These are phyloP conservation scores for Morella rubra DNA, from an alignment of 306 rosid species.

Conservation along the genomic window DNA sequence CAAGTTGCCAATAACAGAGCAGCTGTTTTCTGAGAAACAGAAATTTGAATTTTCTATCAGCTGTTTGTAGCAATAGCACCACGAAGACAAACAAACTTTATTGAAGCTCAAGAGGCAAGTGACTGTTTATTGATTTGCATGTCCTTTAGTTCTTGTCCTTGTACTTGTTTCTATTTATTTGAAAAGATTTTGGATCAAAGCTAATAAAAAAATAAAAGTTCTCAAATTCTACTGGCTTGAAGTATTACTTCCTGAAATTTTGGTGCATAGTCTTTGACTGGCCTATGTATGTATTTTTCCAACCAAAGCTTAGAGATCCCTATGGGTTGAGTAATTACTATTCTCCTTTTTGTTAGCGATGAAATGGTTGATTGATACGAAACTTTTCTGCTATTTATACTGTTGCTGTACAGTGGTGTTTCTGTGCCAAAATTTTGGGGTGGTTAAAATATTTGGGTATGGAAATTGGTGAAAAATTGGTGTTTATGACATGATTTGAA, in stretches of 20 bases:
- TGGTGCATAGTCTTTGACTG: neutral
- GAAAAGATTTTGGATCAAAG: neutral
- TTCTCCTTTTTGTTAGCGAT: neutral
- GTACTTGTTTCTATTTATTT: neutral
- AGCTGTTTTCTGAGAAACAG: slow-evolving; percentile 14
- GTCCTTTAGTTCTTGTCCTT: slow-evolving; percentile 5
- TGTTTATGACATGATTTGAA: too few species aligned
- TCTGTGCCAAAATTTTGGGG: too few species aligned
- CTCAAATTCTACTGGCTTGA: neutral
- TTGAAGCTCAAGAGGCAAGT: slow-evolving; percentile 45
- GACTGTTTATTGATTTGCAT: neutral
- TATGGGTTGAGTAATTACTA: neutral
- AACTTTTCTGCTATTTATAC: neutral
- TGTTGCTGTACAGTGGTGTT: neutral
- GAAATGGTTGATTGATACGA: neutral
- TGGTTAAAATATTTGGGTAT: too few species aligned
- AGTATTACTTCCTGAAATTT: neutral
- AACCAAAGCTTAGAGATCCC: neutral
- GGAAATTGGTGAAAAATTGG: too few species aligned
- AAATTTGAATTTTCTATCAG: slow-evolving; percentile 14
- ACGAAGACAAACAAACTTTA: neutral
- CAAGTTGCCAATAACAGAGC: neutral
- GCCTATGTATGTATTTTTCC: neutral
- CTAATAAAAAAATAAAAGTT: neutral
- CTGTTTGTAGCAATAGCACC: slow-evolving; percentile 17